Evolutionary conservation across 1,284 basidiomycete species (phyloP), one percentile per base, ranked within the genome.

Genomic region (Cerrena zonata): DNA sequence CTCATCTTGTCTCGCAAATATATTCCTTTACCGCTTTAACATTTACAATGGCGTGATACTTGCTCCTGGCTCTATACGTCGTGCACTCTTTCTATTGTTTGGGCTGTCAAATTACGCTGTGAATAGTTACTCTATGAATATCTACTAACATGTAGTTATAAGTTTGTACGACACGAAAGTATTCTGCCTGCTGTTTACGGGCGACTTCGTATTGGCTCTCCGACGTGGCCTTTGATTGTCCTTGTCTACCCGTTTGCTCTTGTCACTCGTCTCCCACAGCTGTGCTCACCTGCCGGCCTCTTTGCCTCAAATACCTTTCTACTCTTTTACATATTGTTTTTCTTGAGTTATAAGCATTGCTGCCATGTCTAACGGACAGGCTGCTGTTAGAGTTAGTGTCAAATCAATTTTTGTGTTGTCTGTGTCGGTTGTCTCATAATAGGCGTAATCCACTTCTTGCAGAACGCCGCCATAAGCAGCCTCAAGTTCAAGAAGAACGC

Each of bases 191-290:
- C 23, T 7, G 30, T 66, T 63, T 63, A 62, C 67, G 71, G 74
- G n/a, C 75, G 73, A 77, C 73, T 69, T 54, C 66, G 64, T 71
- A 68, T 79, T 80, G 75, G 78, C 76, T 76, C 78, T 80, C 79
- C 78, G 79, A 78, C 76, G 61, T 54, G 50, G 53, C 55, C 59
- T 55, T 38, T 48, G 47, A 48, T 48, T 48, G 47, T 37, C 36
- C 56, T 57, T 54, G 59, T 53, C 66, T n/a, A n/a, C n/a, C 63
- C 52, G 55, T 56, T 65, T 58, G 52, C 49, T 53, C 53, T 60
- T 52, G 43, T 56, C 59, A 61, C 60, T 37, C 46, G 48, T 45
- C 50, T 13, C 38, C 13, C 18, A 36, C 38, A 25, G 47, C n/a
- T n/a, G n/a, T n/a, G n/a, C n/a, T n/a, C n/a, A 49, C 45, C 21